These are phyloP conservation scores for Polytolypa hystricis DNA, from an alignment of 2,329 filamentous ascomycete species.

Conservation along the genomic window DNA sequence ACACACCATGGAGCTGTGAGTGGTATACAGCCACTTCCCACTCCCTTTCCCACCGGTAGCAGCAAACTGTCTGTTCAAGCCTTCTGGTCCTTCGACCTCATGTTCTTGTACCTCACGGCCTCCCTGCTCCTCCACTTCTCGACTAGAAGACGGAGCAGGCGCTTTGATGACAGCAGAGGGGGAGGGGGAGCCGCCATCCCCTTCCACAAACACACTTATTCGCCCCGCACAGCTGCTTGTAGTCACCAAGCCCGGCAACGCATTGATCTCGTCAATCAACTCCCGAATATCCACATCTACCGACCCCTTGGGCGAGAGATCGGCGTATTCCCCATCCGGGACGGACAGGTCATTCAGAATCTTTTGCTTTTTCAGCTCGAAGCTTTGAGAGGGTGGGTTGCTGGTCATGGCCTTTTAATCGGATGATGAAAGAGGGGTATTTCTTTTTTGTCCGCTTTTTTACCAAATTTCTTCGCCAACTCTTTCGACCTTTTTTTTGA, in stretches of 20 bases:
- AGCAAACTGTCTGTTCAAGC: slow-evolving; percentile 37
- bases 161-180: no score
- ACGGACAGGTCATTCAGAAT: slow-evolving; percentile 61
- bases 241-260: slow-evolving; percentile 63
- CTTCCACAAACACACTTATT: slow-evolving; percentile 80
- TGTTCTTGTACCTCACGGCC: slow-evolving; percentile 13
- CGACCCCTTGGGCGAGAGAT: slow-evolving; percentile 79
- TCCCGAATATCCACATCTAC: slow-evolving; percentile 68
- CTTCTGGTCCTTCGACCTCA: no score
- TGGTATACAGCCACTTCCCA: slow-evolving; percentile 77
- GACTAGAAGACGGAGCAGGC: slow-evolving; percentile 13
- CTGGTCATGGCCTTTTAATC: no score
- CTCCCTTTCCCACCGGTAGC: slow-evolving; percentile 75
- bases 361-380: slow-evolving; percentile 54
- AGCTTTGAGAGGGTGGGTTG: slow-evolving; percentile 23
- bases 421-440: no score
- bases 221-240: slow-evolving; percentile 89
- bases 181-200: slow-evolving; percentile 31
- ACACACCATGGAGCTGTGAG: slow-evolving; percentile 61
- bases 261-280: slow-evolving; percentile 70
- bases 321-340: slow-evolving; percentile 61
- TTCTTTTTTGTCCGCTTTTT: no score
- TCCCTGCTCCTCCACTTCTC: slow-evolving; percentile 12
- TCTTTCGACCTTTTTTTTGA: not conserved
- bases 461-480: no score